Conservation (phyloP, 441 rosid species). For the Melastoma candidum region DNA sequence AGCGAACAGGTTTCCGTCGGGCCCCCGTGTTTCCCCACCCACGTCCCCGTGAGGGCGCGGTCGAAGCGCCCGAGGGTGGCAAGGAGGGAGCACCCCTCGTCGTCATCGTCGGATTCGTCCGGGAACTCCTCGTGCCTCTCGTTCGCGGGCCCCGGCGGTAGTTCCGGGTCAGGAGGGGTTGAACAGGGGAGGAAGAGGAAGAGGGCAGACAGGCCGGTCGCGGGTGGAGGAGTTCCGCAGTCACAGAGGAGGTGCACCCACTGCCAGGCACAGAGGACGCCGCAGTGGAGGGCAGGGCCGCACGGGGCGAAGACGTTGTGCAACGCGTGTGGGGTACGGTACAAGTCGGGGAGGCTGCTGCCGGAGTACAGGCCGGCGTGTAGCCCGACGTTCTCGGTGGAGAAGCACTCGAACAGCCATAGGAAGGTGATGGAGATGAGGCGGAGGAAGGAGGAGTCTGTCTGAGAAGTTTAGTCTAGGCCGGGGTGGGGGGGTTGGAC, state of each 20-base stretch:
- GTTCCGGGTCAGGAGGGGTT: not conserved
- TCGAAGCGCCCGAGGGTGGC: conserved; percentile 21
- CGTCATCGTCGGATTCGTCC: conserved; percentile 10
- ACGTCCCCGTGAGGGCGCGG: conserved; percentile 26
- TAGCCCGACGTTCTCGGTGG: conserved; percentile 15
- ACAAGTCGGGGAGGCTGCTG: conserved; percentile 17
- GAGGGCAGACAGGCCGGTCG: not conserved
- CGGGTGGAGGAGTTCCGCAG: not conserved
- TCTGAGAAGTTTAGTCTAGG: too few relatives aligned
- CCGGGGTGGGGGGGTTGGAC: not conserved
- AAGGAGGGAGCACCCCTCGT: conserved; percentile 1
- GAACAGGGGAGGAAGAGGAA: conserved; percentile 8
- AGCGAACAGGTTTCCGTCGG: conserved; percentile 15
- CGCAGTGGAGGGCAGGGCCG: conserved; percentile 17
- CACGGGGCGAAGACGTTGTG: conserved; percentile 14
- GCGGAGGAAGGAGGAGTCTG: conserved; percentile 7
- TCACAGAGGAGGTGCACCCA: conserved; percentile 20
- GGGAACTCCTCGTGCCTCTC: conserved; percentile 11
- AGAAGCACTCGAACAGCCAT: conserved; percentile 17
- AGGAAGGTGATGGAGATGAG: conserved; percentile 19
- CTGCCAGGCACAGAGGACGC: conserved; percentile 13
- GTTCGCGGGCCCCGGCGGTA: conserved; percentile 1
- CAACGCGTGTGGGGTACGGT: conserved; percentile 16
- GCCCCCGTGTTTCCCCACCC: conserved; percentile 3
- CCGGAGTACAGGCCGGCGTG: conserved; percentile 19